Conservation (phyloP, 1,284 basidiomycete genomes). For the Ganoderma leucocontextum region DNA sequence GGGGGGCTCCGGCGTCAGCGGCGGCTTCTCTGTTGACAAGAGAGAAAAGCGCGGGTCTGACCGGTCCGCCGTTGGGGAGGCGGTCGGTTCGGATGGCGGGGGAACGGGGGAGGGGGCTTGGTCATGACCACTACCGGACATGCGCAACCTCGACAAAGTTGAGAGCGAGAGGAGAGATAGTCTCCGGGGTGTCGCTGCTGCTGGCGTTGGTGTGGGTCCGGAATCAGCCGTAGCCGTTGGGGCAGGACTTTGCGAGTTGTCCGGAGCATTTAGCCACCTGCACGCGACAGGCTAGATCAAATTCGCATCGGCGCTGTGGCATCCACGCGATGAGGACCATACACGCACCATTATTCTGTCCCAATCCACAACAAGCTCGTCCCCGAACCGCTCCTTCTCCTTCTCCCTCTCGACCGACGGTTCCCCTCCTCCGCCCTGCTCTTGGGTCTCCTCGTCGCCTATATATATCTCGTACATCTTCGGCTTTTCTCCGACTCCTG, state of each 20-base stretch:
- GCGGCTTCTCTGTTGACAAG: slow-evolving; percentile 22
- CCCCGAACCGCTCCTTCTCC: slow-evolving; percentile 10
- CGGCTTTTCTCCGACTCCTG: slow-evolving; percentile 29
- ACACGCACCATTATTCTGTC: slow-evolving; percentile 31
- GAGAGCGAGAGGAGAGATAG: slow-evolving; percentile 8
- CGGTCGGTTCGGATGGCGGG: neutral
- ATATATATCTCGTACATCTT: slow-evolving; percentile 35
- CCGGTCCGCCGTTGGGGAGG: neutral
- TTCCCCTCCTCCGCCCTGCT: neutral
- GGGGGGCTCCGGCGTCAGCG: slow-evolving; percentile 16
- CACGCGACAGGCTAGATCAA: slow-evolving; percentile 22
- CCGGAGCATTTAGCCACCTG: slow-evolving; percentile 16
- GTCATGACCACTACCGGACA: slow-evolving; percentile 11
- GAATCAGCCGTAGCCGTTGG: neutral
- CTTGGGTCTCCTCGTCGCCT: neutral
- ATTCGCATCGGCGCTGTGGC: neutral
- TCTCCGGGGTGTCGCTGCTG: slow-evolving; percentile 12
- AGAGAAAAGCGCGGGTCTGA: slow-evolving; percentile 2
- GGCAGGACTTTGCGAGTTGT: neutral
- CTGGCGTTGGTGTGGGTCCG: slow-evolving; percentile 3
- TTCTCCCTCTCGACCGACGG: neutral
- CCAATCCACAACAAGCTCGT: slow-evolving; percentile 28
- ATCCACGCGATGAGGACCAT: neutral
- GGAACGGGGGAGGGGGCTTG: neutral
- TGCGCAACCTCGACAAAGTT: slow-evolving; percentile 13